Conservation (phyloP, 1,139 yeast genomes). For the Pichia sp. region DNA sequence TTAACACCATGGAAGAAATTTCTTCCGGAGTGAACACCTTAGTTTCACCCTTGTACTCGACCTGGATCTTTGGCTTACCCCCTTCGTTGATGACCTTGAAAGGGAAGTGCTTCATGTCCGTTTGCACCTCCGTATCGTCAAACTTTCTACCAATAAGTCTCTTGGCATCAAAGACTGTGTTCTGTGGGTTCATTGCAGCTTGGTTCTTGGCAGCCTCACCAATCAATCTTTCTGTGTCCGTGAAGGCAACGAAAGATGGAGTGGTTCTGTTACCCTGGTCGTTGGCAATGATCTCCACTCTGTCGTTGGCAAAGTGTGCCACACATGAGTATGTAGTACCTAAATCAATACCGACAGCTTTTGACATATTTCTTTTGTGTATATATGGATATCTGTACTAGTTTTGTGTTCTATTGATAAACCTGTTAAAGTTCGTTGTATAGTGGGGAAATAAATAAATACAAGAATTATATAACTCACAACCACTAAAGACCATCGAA, state of each 20-base stretch:
- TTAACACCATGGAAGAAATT: constrained; percentile 84
- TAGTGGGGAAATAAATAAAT: background rate
- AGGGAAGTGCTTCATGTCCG: constrained; percentile 80
- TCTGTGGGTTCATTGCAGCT: constrained; percentile 75
- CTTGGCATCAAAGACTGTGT: constrained; percentile 83
- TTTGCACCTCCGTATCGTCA: constrained; percentile 71
- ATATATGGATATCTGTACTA: constrained; percentile 5
- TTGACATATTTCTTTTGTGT: constrained; percentile 39
- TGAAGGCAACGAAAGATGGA: constrained; percentile 84
- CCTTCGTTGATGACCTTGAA: constrained; percentile 62
- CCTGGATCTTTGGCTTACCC: constrained; percentile 79
- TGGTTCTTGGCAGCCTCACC: constrained; percentile 96
- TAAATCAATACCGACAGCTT: constrained; percentile 80
- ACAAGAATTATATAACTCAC: too few species aligned
- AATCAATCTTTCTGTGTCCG: constrained; percentile 79
- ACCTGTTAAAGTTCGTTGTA: background rate
- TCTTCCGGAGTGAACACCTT: constrained; percentile 84
- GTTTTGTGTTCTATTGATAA: background rate
- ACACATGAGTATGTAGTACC: constrained; percentile 86
- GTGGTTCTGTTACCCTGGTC: constrained; percentile 96
- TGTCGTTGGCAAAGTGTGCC: constrained; percentile 65
- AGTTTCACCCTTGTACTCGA: constrained; percentile 63
- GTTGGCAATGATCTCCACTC: constrained; percentile 84
- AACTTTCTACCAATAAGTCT: constrained; percentile 80
- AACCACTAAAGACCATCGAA: too few species aligned